Percentiles rank a stretch among this genome's conserved stretches.
phyloP scores from a whole-genome alignment of 2,329 filamentous ascomycete genomes.

The Aspergillus sp. region DNA sequence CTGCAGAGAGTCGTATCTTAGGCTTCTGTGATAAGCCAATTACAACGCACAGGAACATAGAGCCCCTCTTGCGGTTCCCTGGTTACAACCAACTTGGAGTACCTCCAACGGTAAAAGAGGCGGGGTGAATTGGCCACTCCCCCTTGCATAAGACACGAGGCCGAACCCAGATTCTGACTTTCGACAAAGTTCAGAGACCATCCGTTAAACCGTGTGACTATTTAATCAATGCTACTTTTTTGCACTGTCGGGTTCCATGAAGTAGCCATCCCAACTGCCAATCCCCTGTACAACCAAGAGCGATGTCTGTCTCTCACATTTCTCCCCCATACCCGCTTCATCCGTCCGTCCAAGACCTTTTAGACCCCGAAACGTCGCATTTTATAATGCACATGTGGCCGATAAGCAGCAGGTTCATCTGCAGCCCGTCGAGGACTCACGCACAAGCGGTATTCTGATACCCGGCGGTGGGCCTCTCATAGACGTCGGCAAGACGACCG shows the following conservation, averaged over 20 bases:
- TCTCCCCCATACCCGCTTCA: constrained; percentile 51
- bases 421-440: constrained; percentile 54
- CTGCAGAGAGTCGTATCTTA: neutral
- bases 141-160: constrained; percentile 3
- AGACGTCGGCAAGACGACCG: constrained; percentile 48
- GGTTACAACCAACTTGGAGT: neutral
- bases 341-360: constrained; percentile 45
- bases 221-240: neutral
- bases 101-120: neutral
- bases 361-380: constrained; percentile 52
- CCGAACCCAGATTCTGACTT: neutral
- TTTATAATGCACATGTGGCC: constrained; percentile 54
- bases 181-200: neutral
- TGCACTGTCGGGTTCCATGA: neutral
- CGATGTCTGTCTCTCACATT: constrained; percentile 20
- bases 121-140: neutral
- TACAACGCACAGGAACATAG: neutral
- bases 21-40: neutral
- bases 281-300: neutral
- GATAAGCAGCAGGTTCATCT: constrained; percentile 56
- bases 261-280: neutral
- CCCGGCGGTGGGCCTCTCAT: constrained; percentile 53
- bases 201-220: neutral
- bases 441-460: constrained; percentile 53
- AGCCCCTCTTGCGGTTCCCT: neutral